Evolutionary conservation across 352 stramenopile genomes (phyloP).

Genomic region (Hyaloperonospora arabidopsidis): DNA sequence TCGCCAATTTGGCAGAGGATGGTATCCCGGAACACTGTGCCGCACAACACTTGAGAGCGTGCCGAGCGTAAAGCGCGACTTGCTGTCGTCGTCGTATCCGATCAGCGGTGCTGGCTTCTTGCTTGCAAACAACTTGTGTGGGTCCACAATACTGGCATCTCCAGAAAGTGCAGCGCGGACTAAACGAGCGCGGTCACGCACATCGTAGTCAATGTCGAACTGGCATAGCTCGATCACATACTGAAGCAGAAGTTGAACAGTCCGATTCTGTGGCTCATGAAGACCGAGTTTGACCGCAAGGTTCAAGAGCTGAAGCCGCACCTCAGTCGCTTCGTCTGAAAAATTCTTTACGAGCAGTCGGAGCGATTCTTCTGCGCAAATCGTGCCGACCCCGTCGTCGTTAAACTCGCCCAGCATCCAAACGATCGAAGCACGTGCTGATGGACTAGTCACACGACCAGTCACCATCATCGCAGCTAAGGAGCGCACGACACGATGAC

Average conservation of each 20-base stretch:
- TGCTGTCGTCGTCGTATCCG: constrained; percentile 59
- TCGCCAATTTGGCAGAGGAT: constrained; percentile 66
- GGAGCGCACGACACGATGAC: constrained; percentile 64
- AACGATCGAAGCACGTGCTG: constrained; percentile 84
- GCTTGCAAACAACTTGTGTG: constrained; percentile 65
- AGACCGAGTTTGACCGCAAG: constrained; percentile 87
- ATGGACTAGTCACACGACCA: constrained; percentile 56
- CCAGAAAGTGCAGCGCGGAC: constrained; percentile 64
- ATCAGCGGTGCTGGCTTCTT: constrained; percentile 78
- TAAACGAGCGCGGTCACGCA: constrained; percentile 87
- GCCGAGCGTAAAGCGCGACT: constrained; percentile 77
- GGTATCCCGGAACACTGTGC: constrained; percentile 81
- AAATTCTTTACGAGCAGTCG: constrained; percentile 85
- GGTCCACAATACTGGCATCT: constrained; percentile 50
- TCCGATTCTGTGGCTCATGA: constrained; percentile 54
- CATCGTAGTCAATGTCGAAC: constrained; percentile 90
- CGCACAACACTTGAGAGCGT: constrained; percentile 83
- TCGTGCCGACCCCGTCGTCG: constrained; percentile 50
- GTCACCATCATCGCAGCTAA: constrained; percentile 73
- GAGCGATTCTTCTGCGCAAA: constrained; percentile 75
- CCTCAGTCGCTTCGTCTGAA: constrained; percentile 78
- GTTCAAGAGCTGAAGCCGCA: constrained; percentile 88
- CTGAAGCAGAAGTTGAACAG: constrained; percentile 73
- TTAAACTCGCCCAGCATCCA: constrained; percentile 90
- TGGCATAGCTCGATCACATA: constrained; percentile 90